Conservation (phyloP, 371 early-diverging fungal species). For the Mortierella sp. region DNA sequence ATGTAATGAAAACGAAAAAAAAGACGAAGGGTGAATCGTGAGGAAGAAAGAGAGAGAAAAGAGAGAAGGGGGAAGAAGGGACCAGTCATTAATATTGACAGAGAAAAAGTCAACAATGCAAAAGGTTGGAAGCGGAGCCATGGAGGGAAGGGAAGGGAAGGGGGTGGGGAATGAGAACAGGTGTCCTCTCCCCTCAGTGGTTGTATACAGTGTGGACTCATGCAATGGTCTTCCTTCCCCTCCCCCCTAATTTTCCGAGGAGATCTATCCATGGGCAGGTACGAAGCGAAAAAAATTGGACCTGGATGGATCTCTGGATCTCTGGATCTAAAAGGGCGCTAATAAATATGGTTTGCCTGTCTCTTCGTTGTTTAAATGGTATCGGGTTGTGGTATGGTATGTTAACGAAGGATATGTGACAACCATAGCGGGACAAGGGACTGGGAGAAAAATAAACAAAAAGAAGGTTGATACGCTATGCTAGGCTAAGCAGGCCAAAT, state of each 20-base stretch:
- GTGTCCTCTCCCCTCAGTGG: too few relatives aligned
- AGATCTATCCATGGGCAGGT: too few relatives aligned
- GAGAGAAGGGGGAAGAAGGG: not conserved
- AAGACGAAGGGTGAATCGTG: not conserved
- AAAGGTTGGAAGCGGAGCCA: not conserved
- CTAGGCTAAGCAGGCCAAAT: not conserved
- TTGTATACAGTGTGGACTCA: too few relatives aligned
- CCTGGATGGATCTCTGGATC: too few relatives aligned
- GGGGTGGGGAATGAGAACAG: not conserved
- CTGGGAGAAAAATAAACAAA: not conserved
- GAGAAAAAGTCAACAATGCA: not conserved
- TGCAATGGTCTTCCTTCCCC: too few relatives aligned
- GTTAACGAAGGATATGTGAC: not conserved
- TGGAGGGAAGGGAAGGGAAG: not conserved
- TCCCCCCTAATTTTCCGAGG: too few relatives aligned
- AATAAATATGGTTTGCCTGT: not conserved
- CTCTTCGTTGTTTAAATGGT: not conserved
- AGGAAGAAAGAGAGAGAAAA: not conserved
- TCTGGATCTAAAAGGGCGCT: too few relatives aligned
- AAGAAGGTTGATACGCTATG: not conserved
- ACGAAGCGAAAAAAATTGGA: too few relatives aligned
- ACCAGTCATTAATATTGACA: not conserved
- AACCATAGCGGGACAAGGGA: not conserved
- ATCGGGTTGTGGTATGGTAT: not conserved
- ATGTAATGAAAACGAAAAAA: not conserved